These are phyloP conservation scores for Rugiboletus extremiorientalis DNA, from an alignment of 1,284 basidiomycete genomes.

Conservation along the genomic window DNA sequence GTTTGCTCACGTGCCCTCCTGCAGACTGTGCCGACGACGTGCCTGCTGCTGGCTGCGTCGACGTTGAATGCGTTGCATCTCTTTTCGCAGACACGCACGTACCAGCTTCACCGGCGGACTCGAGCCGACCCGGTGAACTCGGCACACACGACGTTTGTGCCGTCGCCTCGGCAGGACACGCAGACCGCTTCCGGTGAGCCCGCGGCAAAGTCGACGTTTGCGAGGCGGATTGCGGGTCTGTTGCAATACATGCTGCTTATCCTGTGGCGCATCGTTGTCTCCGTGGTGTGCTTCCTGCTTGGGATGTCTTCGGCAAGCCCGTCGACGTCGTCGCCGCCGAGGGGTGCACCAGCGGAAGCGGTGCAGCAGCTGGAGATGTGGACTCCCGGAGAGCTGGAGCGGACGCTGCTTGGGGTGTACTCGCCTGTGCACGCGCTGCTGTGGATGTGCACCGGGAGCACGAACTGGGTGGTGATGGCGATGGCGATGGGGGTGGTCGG, in stretches of 20 bases:
- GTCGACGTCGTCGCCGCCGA: slow-evolving; percentile 40
- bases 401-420: slow-evolving; percentile 69
- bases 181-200: slow-evolving; percentile 37
- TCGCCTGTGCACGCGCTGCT: slow-evolving; percentile 73
- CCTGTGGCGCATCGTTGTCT: slow-evolving; percentile 50
- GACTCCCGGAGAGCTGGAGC: slow-evolving; percentile 72
- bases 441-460: slow-evolving; percentile 66
- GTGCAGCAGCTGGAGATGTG: slow-evolving; percentile 77
- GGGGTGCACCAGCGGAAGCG: slow-evolving; percentile 42
- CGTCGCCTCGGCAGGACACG: slow-evolving; percentile 43
- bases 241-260: slow-evolving; percentile 25
- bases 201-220: slow-evolving; percentile 36
- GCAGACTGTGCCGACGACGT: slow-evolving; percentile 60
- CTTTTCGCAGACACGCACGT: slow-evolving; percentile 64
- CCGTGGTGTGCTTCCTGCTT: slow-evolving; percentile 65
- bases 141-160: slow-evolving; percentile 64
- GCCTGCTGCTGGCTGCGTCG: slow-evolving; percentile 51
- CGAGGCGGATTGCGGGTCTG: slow-evolving; percentile 23
- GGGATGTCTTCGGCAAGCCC: slow-evolving; percentile 54
- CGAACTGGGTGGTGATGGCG: slow-evolving; percentile 73
- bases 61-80: slow-evolving; percentile 61
- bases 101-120: slow-evolving; percentile 58
- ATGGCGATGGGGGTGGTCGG: slow-evolving; percentile 63
- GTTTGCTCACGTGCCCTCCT: slow-evolving; percentile 16
- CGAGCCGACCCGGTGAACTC: slow-evolving; percentile 62